Evolutionary conservation across 495 filamentous ascomycete genomes (phyloP).

Genomic region (Penicillium mononematosum): DNA sequence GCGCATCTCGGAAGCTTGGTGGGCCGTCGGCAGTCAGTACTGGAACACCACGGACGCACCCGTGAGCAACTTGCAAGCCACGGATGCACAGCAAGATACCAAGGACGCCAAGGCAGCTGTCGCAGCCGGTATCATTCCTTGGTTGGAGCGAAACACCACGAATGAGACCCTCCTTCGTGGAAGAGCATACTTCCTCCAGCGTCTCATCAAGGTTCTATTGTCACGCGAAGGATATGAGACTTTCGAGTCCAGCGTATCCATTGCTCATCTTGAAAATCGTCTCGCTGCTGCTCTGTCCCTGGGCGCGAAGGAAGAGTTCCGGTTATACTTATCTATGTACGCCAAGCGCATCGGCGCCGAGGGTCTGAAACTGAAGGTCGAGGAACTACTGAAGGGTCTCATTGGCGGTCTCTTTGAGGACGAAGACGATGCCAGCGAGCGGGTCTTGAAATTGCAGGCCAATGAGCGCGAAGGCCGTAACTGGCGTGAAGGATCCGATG

Average conservation of each 20-base stretch:
- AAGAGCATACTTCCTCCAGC: conserved; percentile 81
- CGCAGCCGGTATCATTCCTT: conserved; percentile 90
- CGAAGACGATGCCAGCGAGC: conserved; percentile 39
- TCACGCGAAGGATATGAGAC: conserved; percentile 86
- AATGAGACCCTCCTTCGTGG: conserved; percentile 90
- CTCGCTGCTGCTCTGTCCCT: conserved; percentile 85
- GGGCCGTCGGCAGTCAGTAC: conserved; percentile 96
- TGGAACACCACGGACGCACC: conserved; percentile 95
- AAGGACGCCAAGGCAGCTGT: conserved; percentile 56
- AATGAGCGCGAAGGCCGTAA: conserved; percentile 58
- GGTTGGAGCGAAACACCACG: conserved; percentile 90
- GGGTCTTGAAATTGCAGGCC: conserved; percentile 50
- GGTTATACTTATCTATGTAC: conserved; percentile 91
- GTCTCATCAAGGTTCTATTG: conserved; percentile 80
- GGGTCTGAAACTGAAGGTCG: conserved; percentile 80
- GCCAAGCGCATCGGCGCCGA: conserved; percentile 92
- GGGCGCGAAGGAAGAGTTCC: conserved; percentile 85
- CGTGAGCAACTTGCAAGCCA: conserved; percentile 71
- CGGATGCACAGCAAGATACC: conserved; percentile 52
- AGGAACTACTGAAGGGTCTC: conserved; percentile 80
- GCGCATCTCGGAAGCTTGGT: conserved; percentile 91
- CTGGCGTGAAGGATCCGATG: conserved; percentile 49
- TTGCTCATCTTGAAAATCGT: conserved; percentile 94
- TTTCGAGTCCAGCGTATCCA: conserved; percentile 86
- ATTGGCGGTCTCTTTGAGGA: conserved; percentile 66